Conservation (phyloP, 352 stramenopile genomes). For the Phytophthora sp. region DNA sequence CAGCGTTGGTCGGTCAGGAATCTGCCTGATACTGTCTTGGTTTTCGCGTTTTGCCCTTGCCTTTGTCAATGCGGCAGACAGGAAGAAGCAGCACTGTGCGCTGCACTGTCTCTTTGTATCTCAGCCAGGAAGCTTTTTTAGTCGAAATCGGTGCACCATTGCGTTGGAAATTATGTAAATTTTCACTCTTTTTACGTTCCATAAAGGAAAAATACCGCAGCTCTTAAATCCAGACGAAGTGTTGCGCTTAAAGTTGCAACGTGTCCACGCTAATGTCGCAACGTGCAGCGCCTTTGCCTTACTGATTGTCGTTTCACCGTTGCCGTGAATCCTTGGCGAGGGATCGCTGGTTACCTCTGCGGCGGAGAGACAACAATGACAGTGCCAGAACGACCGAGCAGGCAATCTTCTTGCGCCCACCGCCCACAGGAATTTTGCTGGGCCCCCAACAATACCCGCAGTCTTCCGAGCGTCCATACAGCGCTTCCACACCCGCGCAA, state of each 20-base stretch:
- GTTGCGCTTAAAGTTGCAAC: neutral
- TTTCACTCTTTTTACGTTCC: neutral
- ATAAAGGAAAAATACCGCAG: neutral
- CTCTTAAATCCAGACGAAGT: neutral
- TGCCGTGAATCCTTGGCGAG: no score
- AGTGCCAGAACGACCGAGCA: no score
- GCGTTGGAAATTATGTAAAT: neutral
- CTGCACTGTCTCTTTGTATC: neutral
- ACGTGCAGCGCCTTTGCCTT: neutral
- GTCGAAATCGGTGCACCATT: neutral
- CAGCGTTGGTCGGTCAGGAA: neutral
- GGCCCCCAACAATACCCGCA: no score
- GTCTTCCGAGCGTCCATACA: no score
- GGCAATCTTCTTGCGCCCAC: no score
- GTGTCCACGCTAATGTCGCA: neutral
- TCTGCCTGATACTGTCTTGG: neutral
- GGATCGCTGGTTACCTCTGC: no score
- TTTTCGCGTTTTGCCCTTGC: neutral
- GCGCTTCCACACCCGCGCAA: no score
- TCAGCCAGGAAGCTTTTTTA: neutral
- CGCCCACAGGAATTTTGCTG: no score
- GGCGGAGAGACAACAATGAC: no score
- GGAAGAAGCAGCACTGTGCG: no score
- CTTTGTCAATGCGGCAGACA: no score
- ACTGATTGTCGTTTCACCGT: no score